Evolutionary conservation across 371 early-diverging fungal genomes (phyloP), one percentile per base, ranked within the genome.

Genomic region (Mortierella sp.): DNA sequence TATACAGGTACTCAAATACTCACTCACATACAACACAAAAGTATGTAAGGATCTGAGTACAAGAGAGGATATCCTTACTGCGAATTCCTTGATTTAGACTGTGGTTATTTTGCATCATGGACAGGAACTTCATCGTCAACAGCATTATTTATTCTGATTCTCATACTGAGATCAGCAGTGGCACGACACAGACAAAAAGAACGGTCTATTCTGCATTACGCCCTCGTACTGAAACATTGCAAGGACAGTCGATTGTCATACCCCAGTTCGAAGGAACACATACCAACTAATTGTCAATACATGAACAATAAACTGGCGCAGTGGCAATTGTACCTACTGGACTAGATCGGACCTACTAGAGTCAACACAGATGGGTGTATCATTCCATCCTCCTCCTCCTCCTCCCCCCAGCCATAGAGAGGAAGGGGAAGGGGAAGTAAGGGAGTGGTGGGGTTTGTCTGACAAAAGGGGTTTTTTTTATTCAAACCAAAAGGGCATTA

Each of bases 381-480:
- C 52, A 52, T 22, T 52, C 52, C 45, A 12, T 45, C 45, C 18
- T 45, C 45, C 45, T 47, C 14, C 35, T 35, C 35, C 6, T 35
- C 45, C 12, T 45, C 45, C 18, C 12, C 45, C 12, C 45, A 45
- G 18, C 45, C 16, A 45, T 45, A 12, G 45, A 45, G 12, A 18
- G 18, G 45, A 24, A 52, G 52, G 52, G 52, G 52, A 52, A 52
- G 52, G 52, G 52, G 52, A 52, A n/a, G 52, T 11, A 52, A 52
- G 52, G 52, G 20, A 51, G 20, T 51, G 16, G 26, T 12, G 52
- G 52, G 52, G 52, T 52, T 45, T 45, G 45, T 45, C 18, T 12
- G 18, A 45, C 45, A 12, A 11, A 16, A 45, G 18, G 12, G 45
- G 18, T 22, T n/a, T n/a, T 52, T 10, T n/a, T 52, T 22, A 45